Evolutionary conservation across 2,329 filamentous ascomycete genomes (phyloP).

Genomic region (Phoma sp.): DNA sequence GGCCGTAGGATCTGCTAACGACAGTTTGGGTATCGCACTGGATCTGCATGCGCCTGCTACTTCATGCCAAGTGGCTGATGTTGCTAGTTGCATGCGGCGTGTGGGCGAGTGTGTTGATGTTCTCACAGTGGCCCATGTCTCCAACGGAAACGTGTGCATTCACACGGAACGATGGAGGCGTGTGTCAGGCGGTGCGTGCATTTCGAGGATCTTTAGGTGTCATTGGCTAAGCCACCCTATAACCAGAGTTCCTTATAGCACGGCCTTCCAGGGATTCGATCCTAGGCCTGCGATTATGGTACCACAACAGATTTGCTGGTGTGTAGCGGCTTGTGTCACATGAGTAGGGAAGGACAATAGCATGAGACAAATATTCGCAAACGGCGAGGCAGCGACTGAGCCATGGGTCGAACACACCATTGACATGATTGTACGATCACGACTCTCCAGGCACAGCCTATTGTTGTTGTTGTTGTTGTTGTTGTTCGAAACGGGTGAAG

Average conservation of each 20-base stretch:
- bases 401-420: background rate
- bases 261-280: background rate
- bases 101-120: background rate
- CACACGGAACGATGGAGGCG: background rate
- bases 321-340: conserved; percentile 8
- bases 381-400: background rate
- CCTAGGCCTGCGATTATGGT: background rate
- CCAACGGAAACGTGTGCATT: background rate
- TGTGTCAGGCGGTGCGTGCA: background rate
- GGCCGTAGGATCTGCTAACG: conserved; percentile 1
- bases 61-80: conserved; percentile 1
- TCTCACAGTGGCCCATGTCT: background rate
- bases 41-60: conserved; percentile 5
- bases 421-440: background rate
- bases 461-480: background rate
- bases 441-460: background rate
- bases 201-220: background rate
- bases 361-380: background rate
- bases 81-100: background rate
- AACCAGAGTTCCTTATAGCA: background rate
- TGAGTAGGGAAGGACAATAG: conserved; percentile 1
- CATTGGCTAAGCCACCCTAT: conserved; percentile 1
- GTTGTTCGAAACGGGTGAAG: background rate
- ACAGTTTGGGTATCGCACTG: background rate
- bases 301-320: conserved; percentile 11